Evolutionary conservation across 441 rosid species (phyloP), one percentile per base, ranked within the genome.

Genomic region (Eruca vesicaria): DNA sequence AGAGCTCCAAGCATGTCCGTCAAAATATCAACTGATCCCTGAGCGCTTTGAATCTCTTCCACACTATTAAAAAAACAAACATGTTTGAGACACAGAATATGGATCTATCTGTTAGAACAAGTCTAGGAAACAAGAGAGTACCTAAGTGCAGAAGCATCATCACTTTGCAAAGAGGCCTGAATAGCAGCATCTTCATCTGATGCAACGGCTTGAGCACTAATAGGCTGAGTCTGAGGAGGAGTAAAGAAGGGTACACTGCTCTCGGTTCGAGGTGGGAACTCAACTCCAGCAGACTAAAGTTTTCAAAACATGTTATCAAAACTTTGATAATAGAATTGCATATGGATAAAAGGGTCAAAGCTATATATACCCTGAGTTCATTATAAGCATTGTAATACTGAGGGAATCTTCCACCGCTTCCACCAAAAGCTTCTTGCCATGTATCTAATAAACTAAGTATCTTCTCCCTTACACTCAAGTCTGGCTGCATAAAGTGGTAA

Each of bases 371-470:
- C 94, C 84, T 89, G 75, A 96, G 87, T 72, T 93, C 98, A 78
- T 92, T 93, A 71, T 89, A 96, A 65, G 99, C 97, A 68, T 88
- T 84, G 85, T 83, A 81, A 69, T 85, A 96, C 74, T 91, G 99
- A 78, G 98, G 98, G 78, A 75, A 91, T 84, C 83, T 87, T 71
- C 97, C 99, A 33, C 87, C 72, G 10, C 85, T 81, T 68, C 99
- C 99, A 50, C 94, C 98, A 69, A 93, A 83, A 80, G 98, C 98
- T 83, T 90, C 99, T 88, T 96, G 99, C 99, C 99, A 96, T 61
- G 97, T 79, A 71, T 93, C 98, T 66, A 93, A 89, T 82, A 96
- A 81, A 76, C 88, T 85, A 66, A 96, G 93, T 84, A 96, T 89
- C 85, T 87, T 93, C 80, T 96, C 99, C 78, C 97, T 85, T 21